Base-by-base conservation (phyloP, 768 basidiomycete genomes). In the Gloeostereum incarnatum region DNA sequence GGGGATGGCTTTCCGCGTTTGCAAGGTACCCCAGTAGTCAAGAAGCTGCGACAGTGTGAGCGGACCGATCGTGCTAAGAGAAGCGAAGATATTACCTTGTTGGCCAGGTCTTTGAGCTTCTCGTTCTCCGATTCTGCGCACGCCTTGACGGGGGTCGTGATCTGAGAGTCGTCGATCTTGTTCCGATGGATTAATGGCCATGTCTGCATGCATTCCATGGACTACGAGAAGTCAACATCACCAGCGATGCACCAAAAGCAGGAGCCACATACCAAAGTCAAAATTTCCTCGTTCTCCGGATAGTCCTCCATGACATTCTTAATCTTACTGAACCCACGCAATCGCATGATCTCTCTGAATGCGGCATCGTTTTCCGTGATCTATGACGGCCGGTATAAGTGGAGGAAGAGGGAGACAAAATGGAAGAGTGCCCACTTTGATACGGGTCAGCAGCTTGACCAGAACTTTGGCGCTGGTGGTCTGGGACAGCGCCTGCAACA, bases 261-360 rank as follows among this genome's bases (percentile, higher is more conserved):
- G 23, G 9, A 10, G 24, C 38, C 2, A 63, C 84, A 31, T 44
- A 92, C 92, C 48, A 81, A 58, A 9, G 68, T 57, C n/a, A 79
- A 59, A 27, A 94, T 63, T 27, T 92, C 87, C 22, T 63, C 34
- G 51, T 98, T 89, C 13, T 70, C 64, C 8, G 52, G 52, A 46
- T 90, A 65, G 50, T 97, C 91, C 25, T 84, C 75, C 21, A 98
- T 61, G 26, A 97, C 69, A 51, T 85, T 88, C 31, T 77, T 81
- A 89, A 98, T 93, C 11, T 92, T 63, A 58, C 82, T 86, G 55
- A 93, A 87, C 2, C 93, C 93, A 53, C 96, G 89, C 51, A 97
- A 64, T 4, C 91, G 82, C 77, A 96, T 83, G 34, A 98, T 69
- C 54, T 90, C 79, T 21, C 88, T 70, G 18, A 91, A 64, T 9